A percentile compares a stretch with the other conserved stretches of the same genome.
Conservation (phyloP, 352 stramenopile species). For the Phytophthora megakarya region DNA sequence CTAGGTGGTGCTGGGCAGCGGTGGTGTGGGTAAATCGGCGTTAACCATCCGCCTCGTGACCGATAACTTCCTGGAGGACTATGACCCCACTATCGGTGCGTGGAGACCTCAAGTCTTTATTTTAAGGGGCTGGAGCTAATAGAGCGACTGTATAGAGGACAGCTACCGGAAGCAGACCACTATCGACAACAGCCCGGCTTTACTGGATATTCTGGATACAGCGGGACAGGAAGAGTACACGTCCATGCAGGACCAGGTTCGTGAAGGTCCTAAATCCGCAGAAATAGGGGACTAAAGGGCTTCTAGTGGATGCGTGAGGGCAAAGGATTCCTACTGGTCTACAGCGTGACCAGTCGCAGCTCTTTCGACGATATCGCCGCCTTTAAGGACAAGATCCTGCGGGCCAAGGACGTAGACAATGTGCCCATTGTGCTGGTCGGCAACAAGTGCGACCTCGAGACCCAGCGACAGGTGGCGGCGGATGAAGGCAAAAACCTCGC, state of each 20-base stretch:
- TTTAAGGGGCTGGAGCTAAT: neutral
- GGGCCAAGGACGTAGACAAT: conserved; percentile 88
- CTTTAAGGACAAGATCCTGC: conserved; percentile 92
- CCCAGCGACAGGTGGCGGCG: conserved; percentile 70
- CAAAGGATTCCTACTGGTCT: conserved; percentile 91
- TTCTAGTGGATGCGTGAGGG: conserved; percentile 92
- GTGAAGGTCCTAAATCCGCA: neutral
- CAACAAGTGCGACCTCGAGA: conserved; percentile 89
- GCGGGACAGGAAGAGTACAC: conserved; percentile 93
- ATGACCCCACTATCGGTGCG: conserved; percentile 91
- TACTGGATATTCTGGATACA: conserved; percentile 92
- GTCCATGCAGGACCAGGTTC: conserved; percentile 90
- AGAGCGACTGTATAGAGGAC: conserved; percentile 66
- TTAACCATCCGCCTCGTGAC: conserved; percentile 93
- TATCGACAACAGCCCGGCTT: conserved; percentile 80
- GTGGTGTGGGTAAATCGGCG: conserved; percentile 91
- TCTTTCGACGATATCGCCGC: conserved; percentile 90
- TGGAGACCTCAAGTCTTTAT: neutral
- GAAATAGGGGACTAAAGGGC: neutral
- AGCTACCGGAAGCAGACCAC: conserved; percentile 92
- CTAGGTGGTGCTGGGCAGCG: conserved; percentile 88
- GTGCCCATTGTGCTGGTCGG: conserved; percentile 89
- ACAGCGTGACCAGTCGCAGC: conserved; percentile 88
- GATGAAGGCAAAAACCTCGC: conserved; percentile 72
- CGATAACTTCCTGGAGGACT: conserved; percentile 93